These are phyloP conservation scores for Lipomyces spencermartinsiae DNA, from an alignment of 805 yeast genomes.

Conservation along the genomic window DNA sequence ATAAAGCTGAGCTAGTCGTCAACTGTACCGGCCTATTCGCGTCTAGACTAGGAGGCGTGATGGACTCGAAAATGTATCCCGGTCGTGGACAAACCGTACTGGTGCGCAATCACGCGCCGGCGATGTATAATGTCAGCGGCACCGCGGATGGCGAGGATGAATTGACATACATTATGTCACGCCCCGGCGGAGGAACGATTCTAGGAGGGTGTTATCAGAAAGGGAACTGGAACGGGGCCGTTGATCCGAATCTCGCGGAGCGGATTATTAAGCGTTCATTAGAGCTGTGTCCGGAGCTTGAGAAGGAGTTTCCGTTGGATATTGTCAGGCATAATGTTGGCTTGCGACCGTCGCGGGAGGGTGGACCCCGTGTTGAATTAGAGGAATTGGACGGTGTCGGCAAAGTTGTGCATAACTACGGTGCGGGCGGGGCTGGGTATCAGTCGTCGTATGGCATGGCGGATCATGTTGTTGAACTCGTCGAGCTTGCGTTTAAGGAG, in stretches of 20 bases:
- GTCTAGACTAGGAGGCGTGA: constrained; percentile 64
- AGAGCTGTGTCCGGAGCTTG: constrained; percentile 50
- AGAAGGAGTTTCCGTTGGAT: constrained; percentile 50
- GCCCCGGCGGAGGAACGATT: constrained; percentile 65
- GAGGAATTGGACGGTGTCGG: constrained; percentile 51
- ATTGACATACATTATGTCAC: constrained; percentile 40
- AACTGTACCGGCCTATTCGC: constrained; percentile 84
- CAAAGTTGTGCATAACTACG: constrained; percentile 65
- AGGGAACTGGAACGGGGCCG: constrained; percentile 66
- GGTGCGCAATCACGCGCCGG: constrained; percentile 48
- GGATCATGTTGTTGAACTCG: constrained; percentile 49
- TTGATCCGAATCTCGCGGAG: constrained; percentile 61
- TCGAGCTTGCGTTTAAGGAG: constrained; percentile 21
- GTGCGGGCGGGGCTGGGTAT: constrained; percentile 76
- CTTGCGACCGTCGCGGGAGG: constrained; percentile 74
- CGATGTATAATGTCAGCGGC: constrained; percentile 33
- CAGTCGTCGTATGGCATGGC: constrained; percentile 76
- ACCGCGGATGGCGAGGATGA: constrained; percentile 33
- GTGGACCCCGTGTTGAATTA: constrained; percentile 74
- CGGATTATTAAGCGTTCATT: constrained; percentile 61
- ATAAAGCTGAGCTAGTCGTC: constrained; percentile 56
- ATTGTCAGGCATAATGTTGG: constrained; percentile 74
- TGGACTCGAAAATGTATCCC: constrained; percentile 67
- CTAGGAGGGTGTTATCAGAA: constrained; percentile 78
- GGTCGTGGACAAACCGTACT: constrained; percentile 83